A percentile compares a stretch with the other conserved stretches of the same genome.
Evolutionary conservation across 2,329 filamentous ascomycete species (phyloP).

Genomic region (Fonsecaea nubica): DNA sequence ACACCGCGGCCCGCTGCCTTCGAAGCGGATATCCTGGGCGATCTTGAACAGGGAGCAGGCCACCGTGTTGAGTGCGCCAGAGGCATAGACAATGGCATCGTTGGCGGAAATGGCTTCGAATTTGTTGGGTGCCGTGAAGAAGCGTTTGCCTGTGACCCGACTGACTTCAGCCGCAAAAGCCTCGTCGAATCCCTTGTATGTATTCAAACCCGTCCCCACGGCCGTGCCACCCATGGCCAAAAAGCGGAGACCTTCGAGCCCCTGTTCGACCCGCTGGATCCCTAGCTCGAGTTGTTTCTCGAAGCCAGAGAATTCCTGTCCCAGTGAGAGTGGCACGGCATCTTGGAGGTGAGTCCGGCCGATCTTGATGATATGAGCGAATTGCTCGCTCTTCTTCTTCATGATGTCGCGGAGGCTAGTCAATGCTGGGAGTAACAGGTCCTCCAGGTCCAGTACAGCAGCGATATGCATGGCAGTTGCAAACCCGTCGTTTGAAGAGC

Average conservation of each 20-base stretch:
- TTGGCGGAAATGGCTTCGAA: conserved; percentile 96
- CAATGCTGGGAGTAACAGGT: conserved; percentile 80
- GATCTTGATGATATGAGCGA: conserved; percentile 97
- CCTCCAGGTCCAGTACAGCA: conserved; percentile 89
- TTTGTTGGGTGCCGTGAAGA: conserved; percentile 97
- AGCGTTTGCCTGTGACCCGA: conserved; percentile 90
- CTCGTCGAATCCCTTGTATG: conserved; percentile 93
- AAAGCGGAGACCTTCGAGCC: conserved; percentile 81
- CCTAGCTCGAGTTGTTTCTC: conserved; percentile 91
- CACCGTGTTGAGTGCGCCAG: conserved; percentile 90
- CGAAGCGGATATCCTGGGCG: conserved; percentile 95
- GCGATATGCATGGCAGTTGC: conserved; percentile 99
- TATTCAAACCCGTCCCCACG: conserved; percentile 97
- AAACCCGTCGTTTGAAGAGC: conserved; percentile 98
- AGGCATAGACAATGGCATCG: conserved; percentile 93
- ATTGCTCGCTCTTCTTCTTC: conserved; percentile 85
- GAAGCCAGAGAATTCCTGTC: conserved; percentile 97
- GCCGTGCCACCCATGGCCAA: conserved; percentile 95
- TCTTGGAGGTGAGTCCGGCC: conserved; percentile 97
- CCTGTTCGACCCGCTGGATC: conserved; percentile 81
- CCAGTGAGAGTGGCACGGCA: conserved; percentile 91
- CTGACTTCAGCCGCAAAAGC: conserved; percentile 87
- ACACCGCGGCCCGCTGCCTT: conserved; percentile 93
- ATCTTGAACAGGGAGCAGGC: conserved; percentile 95
- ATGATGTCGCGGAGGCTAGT: conserved; percentile 81